Conservation (phyloP, 2,329 filamentous ascomycete genomes). For the Arthrobotrys iridis region DNA sequence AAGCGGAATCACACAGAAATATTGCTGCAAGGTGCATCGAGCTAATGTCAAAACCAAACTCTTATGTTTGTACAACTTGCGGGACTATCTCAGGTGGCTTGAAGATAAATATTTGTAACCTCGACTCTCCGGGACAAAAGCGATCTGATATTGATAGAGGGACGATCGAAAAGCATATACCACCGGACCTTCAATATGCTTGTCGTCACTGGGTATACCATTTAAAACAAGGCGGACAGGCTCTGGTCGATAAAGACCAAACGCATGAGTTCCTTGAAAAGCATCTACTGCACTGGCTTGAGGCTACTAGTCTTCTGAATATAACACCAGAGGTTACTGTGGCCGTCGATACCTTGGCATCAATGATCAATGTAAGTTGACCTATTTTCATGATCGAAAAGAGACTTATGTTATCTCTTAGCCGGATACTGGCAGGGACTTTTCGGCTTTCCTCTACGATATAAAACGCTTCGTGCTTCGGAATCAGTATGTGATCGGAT, state of each 20-base stretch:
- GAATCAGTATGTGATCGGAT: constrained; percentile 8
- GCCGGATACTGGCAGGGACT: background rate
- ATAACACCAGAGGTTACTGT: background rate
- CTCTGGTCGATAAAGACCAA: background rate
- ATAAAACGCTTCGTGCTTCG: constrained; percentile 54
- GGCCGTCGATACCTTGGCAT: background rate
- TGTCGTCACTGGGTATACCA: constrained; percentile 26
- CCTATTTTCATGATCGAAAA: background rate
- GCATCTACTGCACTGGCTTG: constrained; percentile 1
- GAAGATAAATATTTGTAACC: constrained; percentile 17
- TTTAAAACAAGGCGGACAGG: background rate
- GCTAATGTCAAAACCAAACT: constrained; percentile 59
- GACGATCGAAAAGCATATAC: background rate
- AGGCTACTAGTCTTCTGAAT: background rate
- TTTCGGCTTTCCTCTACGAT: constrained; percentile 55
- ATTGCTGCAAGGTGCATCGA: constrained; percentile 57
- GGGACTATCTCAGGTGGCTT: constrained; percentile 50
- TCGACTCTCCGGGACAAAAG: background rate
- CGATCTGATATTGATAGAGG: constrained; percentile 7
- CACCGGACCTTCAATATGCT: constrained; percentile 11
- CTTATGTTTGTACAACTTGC: no score
- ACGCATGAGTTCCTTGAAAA: background rate
- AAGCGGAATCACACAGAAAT: background rate
- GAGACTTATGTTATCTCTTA: background rate
- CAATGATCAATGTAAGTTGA: background rate